Evolutionary conservation across 1,139 yeast genomes (phyloP), one percentile per base, ranked within the genome.

Genomic region (Suhomyces bribrorum): DNA sequence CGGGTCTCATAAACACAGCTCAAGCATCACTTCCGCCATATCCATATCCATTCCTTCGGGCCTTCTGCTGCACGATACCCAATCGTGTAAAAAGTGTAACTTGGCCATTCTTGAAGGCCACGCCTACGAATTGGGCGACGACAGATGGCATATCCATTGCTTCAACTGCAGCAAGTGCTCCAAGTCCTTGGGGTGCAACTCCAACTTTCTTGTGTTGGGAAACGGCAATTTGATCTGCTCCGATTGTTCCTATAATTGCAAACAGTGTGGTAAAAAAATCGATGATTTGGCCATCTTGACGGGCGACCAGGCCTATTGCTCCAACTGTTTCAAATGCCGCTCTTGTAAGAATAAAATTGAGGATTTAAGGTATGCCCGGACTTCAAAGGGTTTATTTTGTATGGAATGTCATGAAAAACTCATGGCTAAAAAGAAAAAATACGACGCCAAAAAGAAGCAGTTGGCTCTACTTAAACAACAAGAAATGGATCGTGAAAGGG

Each of bases 241-340:
- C 38, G 86, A 83, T 47, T 92, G 98, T 61, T 86, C 95, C 11
- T 94, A 90, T 59, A 79, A 83, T 36, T 92, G 98, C 62, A 82
- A 83, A 53, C 83, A 83, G 45, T 94, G 98, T 69, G 81, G 83
- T 38, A 86, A 86, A 57, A 87, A 89, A 60, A 92, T 92, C 47
- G 96, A 88, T 56, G 97, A 92, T 59, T 72, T 90, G 66, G 98
- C 98, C n/a, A 90, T 92, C 27, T 74, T 90, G 33, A 89, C 97
- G 1, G 96, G 97, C 15, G 95, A 85, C 52, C 95, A 87, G 57
- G 97, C 97, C 4, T 92, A 88, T 58, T 94, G 98, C 61, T 81
- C 96, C 5, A 75, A 77, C 36, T 92, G 98, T 64, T 92, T 92
- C 66, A 81, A 83, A 51, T 92, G 98, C 61, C 81, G 95, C 38